phyloP scores from a whole-genome alignment of 495 filamentous ascomycete genomes.

The Clohesyomyces aquaticus region DNA sequence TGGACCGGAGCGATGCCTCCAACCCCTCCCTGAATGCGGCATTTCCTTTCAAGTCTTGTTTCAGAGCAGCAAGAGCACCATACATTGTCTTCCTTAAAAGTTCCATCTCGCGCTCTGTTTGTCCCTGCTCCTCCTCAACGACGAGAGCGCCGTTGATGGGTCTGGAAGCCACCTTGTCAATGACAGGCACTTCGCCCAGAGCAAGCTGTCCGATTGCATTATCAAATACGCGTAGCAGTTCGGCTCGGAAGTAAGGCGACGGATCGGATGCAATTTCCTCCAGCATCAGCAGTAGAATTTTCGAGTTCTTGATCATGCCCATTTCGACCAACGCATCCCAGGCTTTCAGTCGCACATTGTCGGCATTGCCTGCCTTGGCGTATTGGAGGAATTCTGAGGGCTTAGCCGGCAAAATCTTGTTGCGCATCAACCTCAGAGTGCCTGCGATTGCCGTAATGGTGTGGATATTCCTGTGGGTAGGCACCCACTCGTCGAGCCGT shows the following conservation, averaged over 20 bases:
- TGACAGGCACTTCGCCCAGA: constrained; percentile 62
- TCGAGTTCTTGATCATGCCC: constrained; percentile 65
- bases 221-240: constrained; percentile 68
- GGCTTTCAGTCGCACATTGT: constrained; percentile 78
- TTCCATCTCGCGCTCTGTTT: constrained; percentile 68
- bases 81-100: constrained; percentile 74
- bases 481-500: constrained; percentile 91
- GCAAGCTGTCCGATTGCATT: constrained; percentile 78
- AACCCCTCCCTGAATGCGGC: constrained; percentile 66
- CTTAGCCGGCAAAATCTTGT: constrained; percentile 63
- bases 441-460: constrained; percentile 81
- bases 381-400: constrained; percentile 78
- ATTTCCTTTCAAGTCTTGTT: constrained; percentile 67
- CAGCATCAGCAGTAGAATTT: constrained; percentile 71
- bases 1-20: constrained; percentile 75
- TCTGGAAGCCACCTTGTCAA: constrained; percentile 39
- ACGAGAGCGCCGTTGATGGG: constrained; percentile 66
- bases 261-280: constrained; percentile 72
- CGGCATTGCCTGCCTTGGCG: constrained; percentile 73
- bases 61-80: constrained; percentile 75
- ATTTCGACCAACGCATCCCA: constrained; percentile 81
- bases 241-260: constrained; percentile 77
- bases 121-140: constrained; percentile 71
- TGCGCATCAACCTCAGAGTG: constrained; percentile 72
- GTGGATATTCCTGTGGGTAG: constrained; percentile 89